phyloP scores from a whole-genome alignment of 225 moss, liverwort and hornwort genomes.

The Rhytidiadelphus loreus region DNA sequence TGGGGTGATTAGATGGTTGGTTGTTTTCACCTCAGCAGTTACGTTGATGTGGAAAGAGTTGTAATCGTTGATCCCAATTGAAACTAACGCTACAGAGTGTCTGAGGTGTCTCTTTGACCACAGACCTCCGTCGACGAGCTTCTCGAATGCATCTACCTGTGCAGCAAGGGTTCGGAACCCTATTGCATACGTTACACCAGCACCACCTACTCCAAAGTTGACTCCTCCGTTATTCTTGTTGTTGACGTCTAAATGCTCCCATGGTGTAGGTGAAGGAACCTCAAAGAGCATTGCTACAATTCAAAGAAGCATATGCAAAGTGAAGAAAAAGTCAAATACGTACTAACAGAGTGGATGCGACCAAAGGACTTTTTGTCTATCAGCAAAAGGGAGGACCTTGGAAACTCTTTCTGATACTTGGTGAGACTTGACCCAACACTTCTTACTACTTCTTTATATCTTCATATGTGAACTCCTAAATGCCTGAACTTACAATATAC shows the following conservation, averaged over 20 bases:
- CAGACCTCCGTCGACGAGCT: constrained; percentile 5
- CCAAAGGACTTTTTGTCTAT: neutral
- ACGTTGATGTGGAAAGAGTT: constrained; percentile 16
- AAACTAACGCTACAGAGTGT: constrained; percentile 31
- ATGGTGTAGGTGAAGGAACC: constrained; percentile 31
- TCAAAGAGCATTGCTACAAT: constrained; percentile 25
- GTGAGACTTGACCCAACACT: neutral
- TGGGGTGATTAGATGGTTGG: neutral
- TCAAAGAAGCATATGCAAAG: neutral
- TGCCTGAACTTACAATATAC: neutral
- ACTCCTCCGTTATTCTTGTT: constrained; percentile 32
- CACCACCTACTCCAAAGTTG: constrained; percentile 39
- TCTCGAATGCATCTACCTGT: constrained; percentile 34
- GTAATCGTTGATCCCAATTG: constrained; percentile 46
- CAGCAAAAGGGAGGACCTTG: neutral
- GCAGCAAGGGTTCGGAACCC: constrained; percentile 13
- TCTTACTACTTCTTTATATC: neutral
- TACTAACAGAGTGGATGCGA: neutral
- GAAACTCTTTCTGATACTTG: neutral
- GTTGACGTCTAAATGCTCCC: constrained; percentile 24
- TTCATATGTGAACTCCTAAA: neutral
- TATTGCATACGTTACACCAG: constrained; percentile 22
- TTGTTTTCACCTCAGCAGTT: constrained; percentile 10
- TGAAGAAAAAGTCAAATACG: neutral
- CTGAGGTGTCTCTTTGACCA: constrained; percentile 23